Conservation (phyloP, 441 rosid species). For the Lepidium campestre region DNA sequence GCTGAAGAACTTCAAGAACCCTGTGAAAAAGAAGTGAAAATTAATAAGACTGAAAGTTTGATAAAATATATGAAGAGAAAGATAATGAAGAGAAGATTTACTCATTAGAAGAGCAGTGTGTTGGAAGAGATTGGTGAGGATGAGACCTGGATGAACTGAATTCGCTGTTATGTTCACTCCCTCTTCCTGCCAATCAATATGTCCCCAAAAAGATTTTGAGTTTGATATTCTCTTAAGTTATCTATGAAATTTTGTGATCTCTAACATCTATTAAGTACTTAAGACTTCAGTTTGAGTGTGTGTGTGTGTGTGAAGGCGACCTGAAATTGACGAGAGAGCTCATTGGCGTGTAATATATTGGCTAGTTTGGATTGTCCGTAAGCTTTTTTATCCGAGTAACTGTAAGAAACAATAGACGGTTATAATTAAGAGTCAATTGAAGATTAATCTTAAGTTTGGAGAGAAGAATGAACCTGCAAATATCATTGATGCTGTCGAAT, state of each 20-base stretch:
- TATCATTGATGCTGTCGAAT: constrained; percentile 55
- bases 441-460: neutral
- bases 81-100: neutral
- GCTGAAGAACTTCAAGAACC: constrained; percentile 46
- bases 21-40: constrained; percentile 29
- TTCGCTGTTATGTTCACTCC: constrained; percentile 78
- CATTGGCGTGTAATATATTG: constrained; percentile 74
- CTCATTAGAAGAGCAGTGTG: constrained; percentile 37
- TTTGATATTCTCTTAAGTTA: neutral
- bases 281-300: neutral
- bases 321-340: constrained; percentile 83
- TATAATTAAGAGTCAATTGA: too few relatives aligned
- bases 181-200: constrained; percentile 49
- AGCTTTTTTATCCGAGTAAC: constrained; percentile 81
- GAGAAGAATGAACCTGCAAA: constrained; percentile 30
- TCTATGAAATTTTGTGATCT: neutral
- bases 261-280: neutral
- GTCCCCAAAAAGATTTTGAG: neutral
- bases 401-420: constrained; percentile 14
- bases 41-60: neutral
- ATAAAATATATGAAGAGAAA: neutral
- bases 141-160: constrained; percentile 87
- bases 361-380: constrained; percentile 95
- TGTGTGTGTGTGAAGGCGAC: constrained; percentile 28
- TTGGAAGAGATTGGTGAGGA: constrained; percentile 78